Percentiles rank a stretch among this genome's conserved stretches.
Evolutionary conservation across 495 filamentous ascomycete genomes (phyloP).

Genomic region (Patellaria atrata): DNA sequence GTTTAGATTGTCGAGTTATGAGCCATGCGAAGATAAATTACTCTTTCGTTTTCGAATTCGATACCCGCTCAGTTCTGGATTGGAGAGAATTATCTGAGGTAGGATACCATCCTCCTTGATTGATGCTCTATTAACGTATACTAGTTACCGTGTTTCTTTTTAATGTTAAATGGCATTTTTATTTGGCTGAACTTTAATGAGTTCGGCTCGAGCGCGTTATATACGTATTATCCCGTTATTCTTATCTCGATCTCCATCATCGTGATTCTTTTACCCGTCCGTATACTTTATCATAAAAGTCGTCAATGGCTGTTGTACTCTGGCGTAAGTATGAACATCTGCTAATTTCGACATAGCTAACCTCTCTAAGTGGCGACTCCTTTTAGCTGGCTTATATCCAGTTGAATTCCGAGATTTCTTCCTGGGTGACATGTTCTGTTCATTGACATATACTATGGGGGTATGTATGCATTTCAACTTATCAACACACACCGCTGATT

Average conservation of each 20-base stretch:
- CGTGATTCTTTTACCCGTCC: constrained; percentile 61
- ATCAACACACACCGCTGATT: constrained; percentile 18
- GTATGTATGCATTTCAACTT: constrained; percentile 37
- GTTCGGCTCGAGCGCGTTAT: constrained; percentile 51
- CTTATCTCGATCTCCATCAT: constrained; percentile 50
- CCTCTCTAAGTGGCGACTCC: constrained; percentile 53
- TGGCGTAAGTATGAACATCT: constrained; percentile 41
- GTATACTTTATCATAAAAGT: constrained; percentile 58
- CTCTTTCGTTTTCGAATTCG: constrained; percentile 91
- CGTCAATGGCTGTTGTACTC: constrained; percentile 75
- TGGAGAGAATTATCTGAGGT: constrained; percentile 80
- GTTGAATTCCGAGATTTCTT: constrained; percentile 98
- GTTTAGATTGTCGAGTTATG: constrained; percentile 70
- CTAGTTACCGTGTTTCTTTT: constrained; percentile 59
- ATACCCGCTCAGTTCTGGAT: constrained; percentile 67
- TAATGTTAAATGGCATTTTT: constrained; percentile 62
- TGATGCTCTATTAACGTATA: constrained; percentile 4
- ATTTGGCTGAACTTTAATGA: constrained; percentile 77
- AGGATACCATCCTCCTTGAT: constrained; percentile 3
- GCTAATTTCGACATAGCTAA: not conserved
- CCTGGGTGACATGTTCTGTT: constrained; percentile 94
- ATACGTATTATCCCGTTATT: constrained; percentile 78
- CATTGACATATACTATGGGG: constrained; percentile 73
- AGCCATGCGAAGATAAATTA: constrained; percentile 78
- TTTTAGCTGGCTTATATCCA: constrained; percentile 73